Base-by-base conservation (phyloP, 1,284 basidiomycete species). In the Chiua sp. region DNA sequence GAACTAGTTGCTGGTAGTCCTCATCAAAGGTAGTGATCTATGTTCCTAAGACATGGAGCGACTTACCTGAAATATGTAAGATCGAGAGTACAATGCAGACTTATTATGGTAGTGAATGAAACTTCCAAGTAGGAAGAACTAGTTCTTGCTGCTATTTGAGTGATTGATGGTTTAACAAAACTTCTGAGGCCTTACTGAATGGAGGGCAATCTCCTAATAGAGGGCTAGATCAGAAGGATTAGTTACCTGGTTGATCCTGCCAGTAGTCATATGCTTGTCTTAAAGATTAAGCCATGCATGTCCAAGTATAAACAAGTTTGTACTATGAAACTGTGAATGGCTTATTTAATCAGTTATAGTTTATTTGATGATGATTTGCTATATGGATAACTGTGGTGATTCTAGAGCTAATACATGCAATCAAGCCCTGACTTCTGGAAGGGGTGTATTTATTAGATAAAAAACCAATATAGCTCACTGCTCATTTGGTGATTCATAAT, bases 261-360 rank as follows among this genome's bases (percentile, higher is more conserved):
- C 83, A 84, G 82, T 84, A 85, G 82, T 84, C 80, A 84, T 84
- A 84, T 85, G 82, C 83, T 85, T 85, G 83, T 84, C 82, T 84
- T 81, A 84, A 84, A 84, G 82, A 83, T 83, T 83, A 84, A 83
- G 82, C 82, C 82, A 84, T 84, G 82, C 82, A 82, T 82, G 82
- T 82, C 79, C 78, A 82, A 82, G 82, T 84, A 81, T 82, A 83
- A 82, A 81, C 80, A 81, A 60, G 7, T 35, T 54, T 54, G 28
- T 58, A 59, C 53, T n/a, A 56, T 58, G 59, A 60, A 60, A 60
- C 82, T 82, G 82, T 80, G 79, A 84, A 84, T 83, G 81, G 82
- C 81, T 84, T 82, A 84, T 84, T 84, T 83, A 82, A 84, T 84
- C 82, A 83, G 83, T 84, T 84, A 84, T 84, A 81, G 81, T 83